Evolutionary conservation across 768 basidiomycete species (phyloP).

Genomic region (Dacryopinax spathularia): DNA sequence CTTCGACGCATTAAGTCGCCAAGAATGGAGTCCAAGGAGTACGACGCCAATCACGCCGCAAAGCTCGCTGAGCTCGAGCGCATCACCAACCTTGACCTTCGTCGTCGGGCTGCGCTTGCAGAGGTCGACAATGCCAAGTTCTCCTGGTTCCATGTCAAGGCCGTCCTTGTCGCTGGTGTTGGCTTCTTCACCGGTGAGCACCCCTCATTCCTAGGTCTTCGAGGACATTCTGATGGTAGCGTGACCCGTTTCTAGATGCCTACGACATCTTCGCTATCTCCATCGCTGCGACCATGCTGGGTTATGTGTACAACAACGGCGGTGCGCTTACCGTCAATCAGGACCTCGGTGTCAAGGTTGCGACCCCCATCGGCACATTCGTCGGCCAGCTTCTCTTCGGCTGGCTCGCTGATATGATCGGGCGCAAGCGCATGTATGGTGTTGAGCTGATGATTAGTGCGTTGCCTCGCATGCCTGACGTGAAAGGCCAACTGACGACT

Average conservation of each 20-base stretch:
- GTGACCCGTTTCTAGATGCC: conserved; percentile 10
- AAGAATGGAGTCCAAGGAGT: background rate
- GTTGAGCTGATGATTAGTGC: conserved; percentile 56
- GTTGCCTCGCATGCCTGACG: background rate
- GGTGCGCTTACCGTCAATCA: conserved; percentile 43
- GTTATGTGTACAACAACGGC: conserved; percentile 53
- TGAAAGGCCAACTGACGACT: background rate
- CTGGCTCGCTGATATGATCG: conserved; percentile 62
- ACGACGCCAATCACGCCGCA: background rate
- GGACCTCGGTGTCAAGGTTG: conserved; percentile 63
- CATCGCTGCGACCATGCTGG: conserved; percentile 70
- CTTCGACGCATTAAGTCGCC: background rate
- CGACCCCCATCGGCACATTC: conserved; percentile 61
- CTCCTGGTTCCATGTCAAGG: conserved; percentile 77
- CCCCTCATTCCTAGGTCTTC: conserved; percentile 14
- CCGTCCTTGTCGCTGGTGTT: conserved; percentile 49
- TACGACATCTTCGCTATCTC: conserved; percentile 87
- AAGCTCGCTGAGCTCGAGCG: background rate
- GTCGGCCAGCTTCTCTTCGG: conserved; percentile 66
- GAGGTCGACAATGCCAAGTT: conserved; percentile 81
- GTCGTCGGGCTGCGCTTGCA: conserved; percentile 63
- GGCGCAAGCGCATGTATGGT: conserved; percentile 66
- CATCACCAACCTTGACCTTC: conserved; percentile 13
- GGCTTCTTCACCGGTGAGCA: conserved; percentile 86
- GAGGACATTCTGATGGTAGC: background rate